These are phyloP conservation scores for Trametes cubensis DNA, from an alignment of 768 basidiomycete species.

Conservation along the genomic window DNA sequence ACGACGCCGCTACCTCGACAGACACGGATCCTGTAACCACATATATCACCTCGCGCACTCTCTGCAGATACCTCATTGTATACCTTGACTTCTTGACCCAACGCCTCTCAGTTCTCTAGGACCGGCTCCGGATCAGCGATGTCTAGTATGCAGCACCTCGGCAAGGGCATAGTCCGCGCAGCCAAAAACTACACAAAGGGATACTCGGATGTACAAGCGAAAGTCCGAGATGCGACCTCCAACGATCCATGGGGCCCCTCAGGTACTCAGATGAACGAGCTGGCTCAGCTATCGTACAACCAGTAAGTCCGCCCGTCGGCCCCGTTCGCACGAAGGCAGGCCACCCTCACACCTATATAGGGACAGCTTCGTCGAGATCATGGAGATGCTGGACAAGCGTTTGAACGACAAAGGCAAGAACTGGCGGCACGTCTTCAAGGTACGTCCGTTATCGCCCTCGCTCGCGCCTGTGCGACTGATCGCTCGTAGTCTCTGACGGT, in stretches of 20 bases:
- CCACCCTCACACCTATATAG: conserved; percentile 40
- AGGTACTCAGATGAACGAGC: conserved; percentile 98
- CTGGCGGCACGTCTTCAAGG: conserved; percentile 99
- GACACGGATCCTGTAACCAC: not conserved
- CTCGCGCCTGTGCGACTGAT: not conserved
- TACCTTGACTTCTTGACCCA: not conserved
- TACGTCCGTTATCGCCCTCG: conserved; percentile 34
- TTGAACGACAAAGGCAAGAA: conserved; percentile 99
- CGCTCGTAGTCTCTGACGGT: conserved; percentile 76
- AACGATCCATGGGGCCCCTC: conserved; percentile 99
- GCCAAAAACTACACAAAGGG: conserved; percentile 96
- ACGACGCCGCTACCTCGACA: not conserved
- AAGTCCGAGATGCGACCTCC: conserved; percentile 94
- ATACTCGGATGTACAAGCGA: conserved; percentile 93
- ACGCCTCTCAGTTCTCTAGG: not conserved
- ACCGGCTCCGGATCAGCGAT: conserved; percentile 8
- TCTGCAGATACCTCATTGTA: not conserved
- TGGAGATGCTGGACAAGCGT: conserved; percentile 99
- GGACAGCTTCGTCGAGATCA: conserved; percentile 97
- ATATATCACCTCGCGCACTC: not conserved
- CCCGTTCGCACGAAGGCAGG: conserved; percentile 2
- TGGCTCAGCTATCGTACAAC: conserved; percentile 95
- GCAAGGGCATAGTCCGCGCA: conserved; percentile 82
- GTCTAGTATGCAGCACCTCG: conserved; percentile 70
- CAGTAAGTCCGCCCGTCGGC: conserved; percentile 63